Percentiles rank a stretch among this genome's conserved stretches.
Evolutionary conservation across 257 asterid species (phyloP).

Genomic region (Solanum verrucosum): DNA sequence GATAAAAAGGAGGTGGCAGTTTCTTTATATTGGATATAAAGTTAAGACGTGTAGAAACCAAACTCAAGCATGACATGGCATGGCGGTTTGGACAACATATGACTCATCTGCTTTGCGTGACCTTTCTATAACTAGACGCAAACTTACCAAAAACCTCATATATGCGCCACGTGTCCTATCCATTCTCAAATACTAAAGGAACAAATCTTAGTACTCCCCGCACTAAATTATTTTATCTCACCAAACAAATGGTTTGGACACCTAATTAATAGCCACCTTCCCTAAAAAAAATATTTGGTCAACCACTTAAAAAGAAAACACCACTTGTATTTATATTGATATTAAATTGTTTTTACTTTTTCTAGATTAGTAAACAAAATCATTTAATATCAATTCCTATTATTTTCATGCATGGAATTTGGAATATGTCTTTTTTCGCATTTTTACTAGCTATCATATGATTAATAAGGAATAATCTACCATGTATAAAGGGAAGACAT

Average conservation of each 20-base stretch:
- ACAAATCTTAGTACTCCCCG: background rate
- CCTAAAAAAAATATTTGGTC: background rate
- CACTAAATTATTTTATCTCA: background rate
- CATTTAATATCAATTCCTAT: background rate
- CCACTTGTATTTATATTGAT: background rate
- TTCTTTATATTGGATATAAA: background rate
- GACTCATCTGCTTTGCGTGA: background rate
- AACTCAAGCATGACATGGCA: background rate
- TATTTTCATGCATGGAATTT: background rate
- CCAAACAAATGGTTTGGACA: background rate
- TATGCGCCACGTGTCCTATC: background rate
- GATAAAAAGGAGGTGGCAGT: background rate
- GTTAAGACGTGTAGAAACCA: background rate
- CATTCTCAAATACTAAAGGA: background rate
- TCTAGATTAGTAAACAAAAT: background rate
- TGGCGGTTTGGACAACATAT: background rate
- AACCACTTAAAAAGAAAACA: background rate
- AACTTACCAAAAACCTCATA: background rate
- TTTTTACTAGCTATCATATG: background rate
- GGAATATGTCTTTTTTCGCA: background rate
- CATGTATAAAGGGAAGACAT: background rate
- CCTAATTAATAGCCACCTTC: background rate
- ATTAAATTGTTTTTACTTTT: background rate
- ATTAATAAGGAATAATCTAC: background rate
- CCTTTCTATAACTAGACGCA: background rate